Evolutionary conservation across 1,284 basidiomycete genomes (phyloP), one percentile per base, ranked within the genome.

Genomic region (Peniophora sp.): DNA sequence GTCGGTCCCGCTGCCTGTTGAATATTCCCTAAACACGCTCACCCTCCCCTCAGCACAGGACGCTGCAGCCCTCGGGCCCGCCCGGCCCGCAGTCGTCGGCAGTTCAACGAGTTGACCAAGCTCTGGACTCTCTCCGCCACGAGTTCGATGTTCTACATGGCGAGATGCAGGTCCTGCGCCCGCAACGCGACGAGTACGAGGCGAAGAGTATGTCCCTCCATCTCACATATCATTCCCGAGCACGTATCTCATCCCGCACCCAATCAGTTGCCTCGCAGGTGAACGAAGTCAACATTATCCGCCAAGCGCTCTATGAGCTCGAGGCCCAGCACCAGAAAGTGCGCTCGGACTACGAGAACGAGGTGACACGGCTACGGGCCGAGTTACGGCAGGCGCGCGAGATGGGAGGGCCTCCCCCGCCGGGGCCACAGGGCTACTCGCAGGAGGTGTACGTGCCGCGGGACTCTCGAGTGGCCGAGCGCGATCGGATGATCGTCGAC

Each of bases 141-240:
- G 95, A 97, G 71, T 95, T 92, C 62, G 94, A 97, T 53, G 72
- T 74, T 49, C 72, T 95, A 53, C 73, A 81, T 14, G 74, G 78
- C 53, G 93, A 97, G 65, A 73, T 88, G 48, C 72, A 69, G 19
- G 63, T 79, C 24, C 74, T 90, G 61, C 82, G 91, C 56, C 75
- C 70, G 34, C 91, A 96, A 69, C 74, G 91, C 51, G 94, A 97
- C 61, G 94, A 97, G 55, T 90, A 87, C 65, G 94, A 97, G 67
- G 75, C 76, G 16, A 92, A 94, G 75, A 78, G 93, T 93, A 58
- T 54, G 79, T 67, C 36, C 34, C 39, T 48, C 36, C 24, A 45
- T 49, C 38, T 49, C 6, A 25, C 49, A 41, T n/a, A 20, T 38
- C 41, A 25, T 45, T 45, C 25, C 25, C 34, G 14, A 2, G 48